These are phyloP conservation scores for Scedosporium aurantiacum DNA, from an alignment of 2,329 filamentous ascomycete species.

Conservation along the genomic window DNA sequence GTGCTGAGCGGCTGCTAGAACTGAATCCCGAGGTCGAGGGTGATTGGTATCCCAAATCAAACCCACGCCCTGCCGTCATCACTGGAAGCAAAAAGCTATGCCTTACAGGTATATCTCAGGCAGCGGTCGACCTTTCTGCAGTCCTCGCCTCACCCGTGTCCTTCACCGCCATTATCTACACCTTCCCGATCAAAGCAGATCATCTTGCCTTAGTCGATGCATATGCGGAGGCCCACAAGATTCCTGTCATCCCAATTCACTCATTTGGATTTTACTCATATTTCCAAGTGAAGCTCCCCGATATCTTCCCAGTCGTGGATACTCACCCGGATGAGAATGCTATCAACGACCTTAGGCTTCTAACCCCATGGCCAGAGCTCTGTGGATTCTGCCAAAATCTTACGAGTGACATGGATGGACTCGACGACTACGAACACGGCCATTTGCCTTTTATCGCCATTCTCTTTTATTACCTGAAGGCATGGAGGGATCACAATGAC, in stretches of 20 bases:
- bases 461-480: slow-evolving; percentile 67
- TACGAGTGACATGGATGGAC: slow-evolving; percentile 55
- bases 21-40: slow-evolving; percentile 88
- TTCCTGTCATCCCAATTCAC: slow-evolving; percentile 72
- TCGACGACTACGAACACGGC: slow-evolving; percentile 74
- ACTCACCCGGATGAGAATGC: slow-evolving; percentile 86
- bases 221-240: slow-evolving; percentile 43
- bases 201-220: slow-evolving; percentile 32
- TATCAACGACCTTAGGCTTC: slow-evolving; percentile 71
- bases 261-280: slow-evolving; percentile 88
- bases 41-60: slow-evolving; percentile 47
- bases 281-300: slow-evolving; percentile 67
- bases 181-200: slow-evolving; percentile 34
- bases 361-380: slow-evolving; percentile 80
- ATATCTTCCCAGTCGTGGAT: slow-evolving; percentile 85
- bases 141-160: slow-evolving; percentile 27
- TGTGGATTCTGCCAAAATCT: slow-evolving; percentile 53
- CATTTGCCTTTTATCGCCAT: slow-evolving; percentile 83
- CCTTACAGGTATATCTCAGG: slow-evolving; percentile 2
- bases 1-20: slow-evolving; percentile 67
- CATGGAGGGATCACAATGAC: slow-evolving; percentile 64
- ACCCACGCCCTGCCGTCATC: slow-evolving; percentile 19
- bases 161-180: slow-evolving; percentile 46
- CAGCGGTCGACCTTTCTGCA: slow-evolving; percentile 23
- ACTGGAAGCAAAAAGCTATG: slow-evolving; percentile 6